phyloP scores from a whole-genome alignment of 495 filamentous ascomycete species.

The Penicillium soppii region DNA sequence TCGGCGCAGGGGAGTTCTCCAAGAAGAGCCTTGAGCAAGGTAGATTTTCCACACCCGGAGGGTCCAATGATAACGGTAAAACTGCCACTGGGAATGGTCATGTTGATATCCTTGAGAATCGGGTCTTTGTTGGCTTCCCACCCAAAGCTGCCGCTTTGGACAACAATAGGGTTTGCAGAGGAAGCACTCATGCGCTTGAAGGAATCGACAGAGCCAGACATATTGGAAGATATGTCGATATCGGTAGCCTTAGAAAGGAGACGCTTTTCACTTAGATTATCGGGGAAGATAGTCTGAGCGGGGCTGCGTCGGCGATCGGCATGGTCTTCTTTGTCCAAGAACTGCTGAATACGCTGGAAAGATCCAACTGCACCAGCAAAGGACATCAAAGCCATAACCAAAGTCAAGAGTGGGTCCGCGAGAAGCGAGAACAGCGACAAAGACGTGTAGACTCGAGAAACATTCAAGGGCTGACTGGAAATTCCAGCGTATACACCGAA shows the following conservation, averaged over 20 bases:
- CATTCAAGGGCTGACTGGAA: conserved; percentile 49
- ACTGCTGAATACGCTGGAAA: conserved; percentile 58
- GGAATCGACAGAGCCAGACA: conserved; percentile 25
- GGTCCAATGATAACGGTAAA: conserved; percentile 57
- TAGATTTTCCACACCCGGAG: conserved; percentile 61
- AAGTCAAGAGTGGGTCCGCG: conserved; percentile 49
- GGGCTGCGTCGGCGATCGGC: conserved; percentile 28
- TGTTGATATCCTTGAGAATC: conserved; percentile 38
- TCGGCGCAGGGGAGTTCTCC: conserved; percentile 49
- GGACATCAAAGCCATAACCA: conserved; percentile 57
- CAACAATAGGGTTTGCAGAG: conserved; percentile 27
- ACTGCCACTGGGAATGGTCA: conserved; percentile 39
- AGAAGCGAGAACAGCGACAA: conserved; percentile 61
- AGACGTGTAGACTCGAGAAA: conserved; percentile 55
- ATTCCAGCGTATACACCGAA: conserved; percentile 52
- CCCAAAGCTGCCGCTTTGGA: conserved; percentile 50
- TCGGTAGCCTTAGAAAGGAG: conserved; percentile 18
- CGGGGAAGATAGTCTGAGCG: conserved; percentile 15
- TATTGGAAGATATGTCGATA: conserved; percentile 19
- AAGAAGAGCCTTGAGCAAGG: conserved; percentile 55
- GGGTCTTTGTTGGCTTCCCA: conserved; percentile 50
- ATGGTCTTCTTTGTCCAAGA: conserved; percentile 47
- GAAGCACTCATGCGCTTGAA: conserved; percentile 21
- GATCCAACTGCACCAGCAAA: conserved; percentile 56
- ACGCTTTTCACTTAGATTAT: conserved; percentile 25